Evolutionary conservation across 495 filamentous ascomycete genomes (phyloP).

Genomic region (Cudoniella acicularis): DNA sequence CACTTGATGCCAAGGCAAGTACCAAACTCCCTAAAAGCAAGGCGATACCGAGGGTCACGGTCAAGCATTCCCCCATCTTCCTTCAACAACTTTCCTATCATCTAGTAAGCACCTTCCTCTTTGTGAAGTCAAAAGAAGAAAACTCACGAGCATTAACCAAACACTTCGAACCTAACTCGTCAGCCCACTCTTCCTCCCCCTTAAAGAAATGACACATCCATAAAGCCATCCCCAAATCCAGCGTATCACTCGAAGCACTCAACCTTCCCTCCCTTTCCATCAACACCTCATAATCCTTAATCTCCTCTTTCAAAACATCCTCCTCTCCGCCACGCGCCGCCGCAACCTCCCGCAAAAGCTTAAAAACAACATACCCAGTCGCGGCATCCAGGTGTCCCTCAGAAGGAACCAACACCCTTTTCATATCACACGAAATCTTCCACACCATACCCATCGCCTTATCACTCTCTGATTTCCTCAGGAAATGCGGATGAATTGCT

Average conservation of each 20-base stretch:
- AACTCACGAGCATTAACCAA: conserved; percentile 40
- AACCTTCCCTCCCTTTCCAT: conserved; percentile 35
- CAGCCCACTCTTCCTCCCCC: conserved; percentile 51
- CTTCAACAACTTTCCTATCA: background rate
- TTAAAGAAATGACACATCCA: conserved; percentile 60
- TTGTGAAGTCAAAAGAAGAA: too few species aligned
- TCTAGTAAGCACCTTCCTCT: too few species aligned
- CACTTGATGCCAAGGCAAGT: conserved; percentile 54
- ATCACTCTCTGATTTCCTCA: conserved; percentile 33
- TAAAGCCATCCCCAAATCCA: conserved; percentile 64
- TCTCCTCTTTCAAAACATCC: conserved; percentile 23
- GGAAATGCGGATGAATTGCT: conserved; percentile 56
- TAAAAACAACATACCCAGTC: conserved; percentile 56
- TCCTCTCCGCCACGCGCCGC: conserved; percentile 47
- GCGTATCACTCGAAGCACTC: conserved; percentile 47
- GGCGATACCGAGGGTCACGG: conserved; percentile 37
- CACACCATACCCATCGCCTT: conserved; percentile 51
- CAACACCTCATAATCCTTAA: background rate
- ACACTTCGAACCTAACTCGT: conserved; percentile 37
- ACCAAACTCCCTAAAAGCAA: conserved; percentile 66
- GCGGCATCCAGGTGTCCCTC: conserved; percentile 62
- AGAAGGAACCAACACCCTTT: conserved; percentile 43
- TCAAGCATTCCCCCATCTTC: conserved; percentile 30
- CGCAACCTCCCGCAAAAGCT: conserved; percentile 45
- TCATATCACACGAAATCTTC: conserved; percentile 58